These are phyloP conservation scores for Canavalia ensiformis DNA, from an alignment of 306 rosid genomes.

Conservation along the genomic window DNA sequence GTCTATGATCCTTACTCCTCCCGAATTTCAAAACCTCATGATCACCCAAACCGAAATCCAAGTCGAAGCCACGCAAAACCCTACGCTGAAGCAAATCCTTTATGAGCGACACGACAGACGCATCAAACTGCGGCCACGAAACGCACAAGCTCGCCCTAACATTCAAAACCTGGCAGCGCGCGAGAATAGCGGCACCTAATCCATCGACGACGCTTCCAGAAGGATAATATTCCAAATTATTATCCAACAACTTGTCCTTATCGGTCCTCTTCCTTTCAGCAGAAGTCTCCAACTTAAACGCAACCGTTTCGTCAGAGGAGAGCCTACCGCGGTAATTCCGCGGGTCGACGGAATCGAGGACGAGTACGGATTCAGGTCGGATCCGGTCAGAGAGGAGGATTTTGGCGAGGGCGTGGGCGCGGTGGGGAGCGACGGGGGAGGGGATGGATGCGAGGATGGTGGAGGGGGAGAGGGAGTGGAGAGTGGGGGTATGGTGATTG, in stretches of 20 bases:
- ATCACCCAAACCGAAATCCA: constrained; percentile 37
- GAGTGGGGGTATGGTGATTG: constrained; percentile 43
- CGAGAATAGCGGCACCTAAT: constrained; percentile 75
- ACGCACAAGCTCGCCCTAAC: constrained; percentile 72
- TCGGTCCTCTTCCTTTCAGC: constrained; percentile 56
- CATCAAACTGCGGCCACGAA: constrained; percentile 83
- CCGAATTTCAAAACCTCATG: constrained; percentile 45
- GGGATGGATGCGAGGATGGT: constrained; percentile 60
- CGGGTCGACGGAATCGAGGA: constrained; percentile 65
- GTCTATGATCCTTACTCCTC: constrained; percentile 59
- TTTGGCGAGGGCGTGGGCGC: constrained; percentile 65
- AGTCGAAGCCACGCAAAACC: constrained; percentile 53
- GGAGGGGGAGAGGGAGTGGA: constrained; percentile 55
- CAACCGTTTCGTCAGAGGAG: constrained; percentile 61
- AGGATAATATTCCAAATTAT: constrained; percentile 67
- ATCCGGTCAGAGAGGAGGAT: constrained; percentile 57
- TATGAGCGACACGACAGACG: constrained; percentile 56
- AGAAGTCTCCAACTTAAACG: constrained; percentile 78
- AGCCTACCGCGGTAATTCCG: constrained; percentile 68
- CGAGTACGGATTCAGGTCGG: constrained; percentile 60
- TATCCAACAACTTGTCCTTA: constrained; percentile 48
- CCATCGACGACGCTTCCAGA: constrained; percentile 92
- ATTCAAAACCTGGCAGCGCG: constrained; percentile 65
- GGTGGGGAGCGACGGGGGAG: constrained; percentile 54
- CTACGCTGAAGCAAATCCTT: constrained; percentile 56